Evolutionary conservation across 2,329 filamentous ascomycete species (phyloP).

Genomic region (Cladophialophora bantiana): DNA sequence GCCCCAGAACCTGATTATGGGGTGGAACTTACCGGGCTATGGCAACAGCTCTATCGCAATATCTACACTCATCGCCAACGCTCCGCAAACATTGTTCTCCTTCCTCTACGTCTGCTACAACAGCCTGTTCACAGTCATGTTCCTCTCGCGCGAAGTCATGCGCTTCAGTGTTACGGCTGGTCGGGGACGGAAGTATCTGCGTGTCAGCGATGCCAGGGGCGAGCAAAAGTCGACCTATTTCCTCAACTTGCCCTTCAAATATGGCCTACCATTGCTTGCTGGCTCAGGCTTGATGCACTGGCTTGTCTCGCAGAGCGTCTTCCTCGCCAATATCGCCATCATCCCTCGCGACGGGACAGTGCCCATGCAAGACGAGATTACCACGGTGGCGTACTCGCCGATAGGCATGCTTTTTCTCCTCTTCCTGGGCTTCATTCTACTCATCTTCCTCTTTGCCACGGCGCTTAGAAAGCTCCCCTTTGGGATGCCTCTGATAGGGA

Average conservation of each 20-base stretch:
- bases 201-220: constrained; percentile 48
- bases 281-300: constrained; percentile 54
- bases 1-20: constrained; percentile 30
- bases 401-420: constrained; percentile 39
- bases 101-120: constrained; percentile 50
- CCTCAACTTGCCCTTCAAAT: constrained; percentile 54
- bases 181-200: constrained; percentile 41
- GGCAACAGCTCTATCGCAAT: constrained; percentile 31
- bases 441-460: constrained; percentile 33
- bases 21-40: constrained; percentile 31
- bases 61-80: constrained; percentile 45
- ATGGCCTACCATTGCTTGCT: constrained; percentile 51
- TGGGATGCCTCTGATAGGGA: constrained; percentile 44
- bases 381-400: constrained; percentile 40
- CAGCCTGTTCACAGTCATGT: constrained; percentile 54
- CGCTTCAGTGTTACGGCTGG: constrained; percentile 48
- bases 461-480: constrained; percentile 38
- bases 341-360: constrained; percentile 32
- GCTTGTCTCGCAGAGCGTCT: constrained; percentile 58
- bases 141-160: constrained; percentile 55
- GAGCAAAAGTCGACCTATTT: constrained; percentile 52
- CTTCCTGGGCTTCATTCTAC: constrained; percentile 32
- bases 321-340: constrained; percentile 49
- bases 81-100: constrained; percentile 47
- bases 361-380: constrained; percentile 36